Evolutionary conservation across 2,329 filamentous ascomycete species (phyloP).

Genomic region (Diplocarpon rosae): DNA sequence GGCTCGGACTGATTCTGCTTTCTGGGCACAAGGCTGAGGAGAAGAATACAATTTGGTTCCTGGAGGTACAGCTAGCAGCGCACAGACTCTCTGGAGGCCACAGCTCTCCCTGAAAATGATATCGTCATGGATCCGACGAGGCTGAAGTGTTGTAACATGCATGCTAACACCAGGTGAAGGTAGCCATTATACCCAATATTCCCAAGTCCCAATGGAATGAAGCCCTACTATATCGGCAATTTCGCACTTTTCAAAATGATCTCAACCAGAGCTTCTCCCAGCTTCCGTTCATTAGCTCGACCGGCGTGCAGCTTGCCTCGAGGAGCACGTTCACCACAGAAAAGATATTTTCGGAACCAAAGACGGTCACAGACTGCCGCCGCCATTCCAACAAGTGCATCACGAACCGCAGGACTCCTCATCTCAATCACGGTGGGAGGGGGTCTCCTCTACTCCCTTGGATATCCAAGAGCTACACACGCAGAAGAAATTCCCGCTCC

Average conservation of each 20-base stretch:
- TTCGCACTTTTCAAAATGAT: conserved; percentile 14
- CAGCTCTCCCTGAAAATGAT: conserved; percentile 1
- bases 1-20: neutral
- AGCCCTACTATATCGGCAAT: too few relatives aligned
- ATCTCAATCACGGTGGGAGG: conserved; percentile 18
- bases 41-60: neutral
- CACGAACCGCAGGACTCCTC: conserved; percentile 13
- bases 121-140: conserved; percentile 15
- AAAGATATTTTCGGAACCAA: conserved; percentile 15
- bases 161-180: too few relatives aligned
- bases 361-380: conserved; percentile 11
- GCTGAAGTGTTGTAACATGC: conserved; percentile 8
- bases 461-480: conserved; percentile 19
- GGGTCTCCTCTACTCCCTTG: conserved; percentile 18
- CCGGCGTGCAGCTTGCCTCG: conserved; percentile 10
- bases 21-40: neutral
- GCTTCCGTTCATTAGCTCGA: conserved; percentile 10
- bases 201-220: too few relatives aligned
- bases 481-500: conserved; percentile 23
- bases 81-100: neutral
- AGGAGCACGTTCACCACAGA: conserved; percentile 7
- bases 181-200: too few relatives aligned
- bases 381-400: conserved; percentile 7
- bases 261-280: conserved; percentile 11
- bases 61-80: neutral